Percentiles rank a stretch among this genome's conserved stretches.
phyloP scores from a whole-genome alignment of 441 rosid genomes.

The Francoa sonchifolia region DNA sequence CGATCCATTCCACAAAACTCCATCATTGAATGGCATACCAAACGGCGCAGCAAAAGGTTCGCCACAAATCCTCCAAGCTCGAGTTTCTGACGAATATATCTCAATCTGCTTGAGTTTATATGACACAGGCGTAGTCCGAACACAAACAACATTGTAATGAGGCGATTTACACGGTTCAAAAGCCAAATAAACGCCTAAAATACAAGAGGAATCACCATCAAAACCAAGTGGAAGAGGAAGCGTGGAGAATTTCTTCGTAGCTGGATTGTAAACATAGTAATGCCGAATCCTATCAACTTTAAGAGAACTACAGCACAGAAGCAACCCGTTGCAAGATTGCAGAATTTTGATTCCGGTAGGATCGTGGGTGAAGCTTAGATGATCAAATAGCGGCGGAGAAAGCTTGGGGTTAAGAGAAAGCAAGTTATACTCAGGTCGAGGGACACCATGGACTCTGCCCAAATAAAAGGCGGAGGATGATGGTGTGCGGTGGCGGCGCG shows the following conservation, averaged over 20 bases:
- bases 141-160: slow-evolving; percentile 16
- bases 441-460: not conserved
- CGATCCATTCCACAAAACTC: slow-evolving; percentile 19
- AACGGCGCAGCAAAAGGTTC: slow-evolving; percentile 15
- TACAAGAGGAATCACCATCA: not conserved
- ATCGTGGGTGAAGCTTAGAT: slow-evolving; percentile 12
- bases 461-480: slow-evolving; percentile 12
- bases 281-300: slow-evolving; percentile 12
- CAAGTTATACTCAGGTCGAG: slow-evolving; percentile 3
- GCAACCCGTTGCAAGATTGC: slow-evolving; percentile 28
- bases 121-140: slow-evolving; percentile 11
- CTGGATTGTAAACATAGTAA: slow-evolving; percentile 24
- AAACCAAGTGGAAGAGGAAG: slow-evolving; percentile 8
- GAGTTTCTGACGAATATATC: slow-evolving; percentile 12
- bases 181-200: slow-evolving; percentile 13
- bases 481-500: slow-evolving; percentile 9
- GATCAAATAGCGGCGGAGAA: not conserved
- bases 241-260: slow-evolving; percentile 9
- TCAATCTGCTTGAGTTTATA: slow-evolving; percentile 9
- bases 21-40: slow-evolving; percentile 14
- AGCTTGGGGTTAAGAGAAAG: slow-evolving; percentile 5
- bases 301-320: slow-evolving; percentile 17
- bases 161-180: slow-evolving; percentile 19
- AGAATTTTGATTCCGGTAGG: slow-evolving; percentile 12
- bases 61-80: slow-evolving; percentile 16